These are phyloP conservation scores for Corylus avellana DNA, from an alignment of 306 rosid species.

Conservation along the genomic window DNA sequence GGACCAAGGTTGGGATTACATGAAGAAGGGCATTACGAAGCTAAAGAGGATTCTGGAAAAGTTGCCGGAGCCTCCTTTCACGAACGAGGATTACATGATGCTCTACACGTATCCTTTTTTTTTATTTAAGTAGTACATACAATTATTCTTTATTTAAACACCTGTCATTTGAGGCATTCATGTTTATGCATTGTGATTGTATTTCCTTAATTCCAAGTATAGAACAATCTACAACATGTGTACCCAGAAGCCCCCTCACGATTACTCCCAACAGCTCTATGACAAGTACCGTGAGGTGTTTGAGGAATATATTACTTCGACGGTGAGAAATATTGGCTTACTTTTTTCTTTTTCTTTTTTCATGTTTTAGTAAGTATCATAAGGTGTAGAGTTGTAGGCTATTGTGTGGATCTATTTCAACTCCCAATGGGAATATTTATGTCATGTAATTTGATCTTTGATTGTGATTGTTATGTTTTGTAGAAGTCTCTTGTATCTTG, in stretches of 20 bases:
- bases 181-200: background rate
- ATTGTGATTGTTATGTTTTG: background rate
- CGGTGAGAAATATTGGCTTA: constrained; percentile 20
- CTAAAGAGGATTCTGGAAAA: constrained; percentile 50
- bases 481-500: background rate
- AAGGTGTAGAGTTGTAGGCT: background rate
- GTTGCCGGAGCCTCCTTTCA: constrained; percentile 30
- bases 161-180: constrained; percentile 1
- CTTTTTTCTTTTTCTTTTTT: background rate
- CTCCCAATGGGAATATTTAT: background rate
- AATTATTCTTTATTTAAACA: background rate
- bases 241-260: constrained; percentile 51
- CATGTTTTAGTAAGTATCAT: background rate
- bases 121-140: constrained; percentile 1
- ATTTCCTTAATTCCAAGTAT: constrained; percentile 32
- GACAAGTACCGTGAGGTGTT: constrained; percentile 42
- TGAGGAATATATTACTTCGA: constrained; percentile 36
- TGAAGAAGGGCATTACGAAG: constrained; percentile 40
- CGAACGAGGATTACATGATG: constrained; percentile 44
- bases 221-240: constrained; percentile 65
- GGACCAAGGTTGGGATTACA: constrained; percentile 45
- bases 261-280: constrained; percentile 55
- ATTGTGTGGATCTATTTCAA: background rate
- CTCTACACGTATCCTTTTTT: constrained; percentile 53
- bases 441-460: background rate